A percentile compares a stretch with the other conserved stretches of the same genome.
phyloP scores from a whole-genome alignment of 106 monocot species.

The Dioscorea alata region DNA sequence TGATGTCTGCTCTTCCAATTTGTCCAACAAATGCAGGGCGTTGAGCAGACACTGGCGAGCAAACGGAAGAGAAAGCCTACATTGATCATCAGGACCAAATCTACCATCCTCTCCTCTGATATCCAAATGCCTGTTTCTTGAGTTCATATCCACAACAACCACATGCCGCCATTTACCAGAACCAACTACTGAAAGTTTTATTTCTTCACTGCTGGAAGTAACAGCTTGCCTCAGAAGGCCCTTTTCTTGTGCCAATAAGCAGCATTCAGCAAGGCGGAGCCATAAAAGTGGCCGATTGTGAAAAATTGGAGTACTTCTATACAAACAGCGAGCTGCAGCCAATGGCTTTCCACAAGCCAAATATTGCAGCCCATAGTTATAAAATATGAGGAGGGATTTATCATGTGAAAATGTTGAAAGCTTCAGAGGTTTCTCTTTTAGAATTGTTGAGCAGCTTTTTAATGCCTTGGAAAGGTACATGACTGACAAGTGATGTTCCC shows the following conservation, averaged over 20 bases:
- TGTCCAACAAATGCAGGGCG: constrained; percentile 57
- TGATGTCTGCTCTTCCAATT: constrained; percentile 18
- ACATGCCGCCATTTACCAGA: constrained; percentile 69
- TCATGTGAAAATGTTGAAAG: constrained; percentile 68
- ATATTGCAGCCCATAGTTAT: constrained; percentile 79
- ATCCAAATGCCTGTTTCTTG: constrained; percentile 17
- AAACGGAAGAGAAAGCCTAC: constrained; percentile 61
- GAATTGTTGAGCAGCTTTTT: constrained; percentile 25
- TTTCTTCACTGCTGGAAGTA: constrained; percentile 19
- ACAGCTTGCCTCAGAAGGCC: constrained; percentile 33
- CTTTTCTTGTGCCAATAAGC: constrained; percentile 59
- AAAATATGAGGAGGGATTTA: constrained; percentile 52
- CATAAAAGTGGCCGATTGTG: constrained; percentile 54
- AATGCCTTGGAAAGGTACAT: constrained; percentile 68
- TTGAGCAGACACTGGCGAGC: constrained; percentile 64
- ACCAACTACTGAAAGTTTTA: constrained; percentile 52
- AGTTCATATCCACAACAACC: constrained; percentile 31
- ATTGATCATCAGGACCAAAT: constrained; percentile 4
- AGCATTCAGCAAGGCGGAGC: constrained; percentile 86
- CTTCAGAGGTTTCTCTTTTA: constrained; percentile 51
- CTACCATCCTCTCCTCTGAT: constrained; percentile 19
- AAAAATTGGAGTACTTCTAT: constrained; percentile 44
- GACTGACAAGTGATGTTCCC: constrained; percentile 37
- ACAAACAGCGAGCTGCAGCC: constrained; percentile 65
- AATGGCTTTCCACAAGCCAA: constrained; percentile 60